Percentiles rank a stretch among this genome's conserved stretches.
These are phyloP conservation scores for Pseudocercospora eumusae DNA, from an alignment of 2,329 filamentous ascomycete species.

Conservation along the genomic window DNA sequence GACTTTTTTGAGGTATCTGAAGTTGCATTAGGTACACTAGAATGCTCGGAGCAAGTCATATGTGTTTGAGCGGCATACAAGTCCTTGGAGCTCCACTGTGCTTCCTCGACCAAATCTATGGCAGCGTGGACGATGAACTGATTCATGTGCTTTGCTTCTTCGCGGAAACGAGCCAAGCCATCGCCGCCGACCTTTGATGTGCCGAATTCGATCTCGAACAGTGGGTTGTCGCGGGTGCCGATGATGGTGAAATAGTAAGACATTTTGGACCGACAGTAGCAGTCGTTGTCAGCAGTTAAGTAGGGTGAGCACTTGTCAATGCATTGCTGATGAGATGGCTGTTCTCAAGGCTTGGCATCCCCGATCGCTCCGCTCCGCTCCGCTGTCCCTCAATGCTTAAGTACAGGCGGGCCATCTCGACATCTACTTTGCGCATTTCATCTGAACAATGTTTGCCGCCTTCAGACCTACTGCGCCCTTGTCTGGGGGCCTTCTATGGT, in stretches of 20 bases:
- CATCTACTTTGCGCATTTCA: neutral
- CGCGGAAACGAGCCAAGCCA: constrained; percentile 82
- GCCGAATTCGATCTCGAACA: constrained; percentile 96
- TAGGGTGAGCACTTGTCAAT: neutral
- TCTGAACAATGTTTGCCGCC: constrained; percentile 71
- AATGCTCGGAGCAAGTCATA: neutral
- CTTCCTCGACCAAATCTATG: constrained; percentile 92
- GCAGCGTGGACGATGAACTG: constrained; percentile 96
- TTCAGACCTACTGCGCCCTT: constrained; percentile 78
- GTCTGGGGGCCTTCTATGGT: constrained; percentile 81
- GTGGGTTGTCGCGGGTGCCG: constrained; percentile 89
- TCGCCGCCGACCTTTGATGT: constrained; percentile 95
- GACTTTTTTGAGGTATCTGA: constrained; percentile 91
- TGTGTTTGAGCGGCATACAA: constrained; percentile 59
- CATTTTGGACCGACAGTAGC: constrained; percentile 56
- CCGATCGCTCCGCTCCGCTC: constrained; percentile 18
- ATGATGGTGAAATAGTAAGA: constrained; percentile 99
- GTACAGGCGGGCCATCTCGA: too few relatives aligned
- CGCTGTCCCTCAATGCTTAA: constrained; percentile 10
- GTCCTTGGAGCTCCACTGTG: constrained; percentile 85
- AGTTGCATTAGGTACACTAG: neutral
- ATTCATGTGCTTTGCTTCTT: constrained; percentile 89
- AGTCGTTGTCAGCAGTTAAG: neutral
- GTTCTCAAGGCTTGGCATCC: too few relatives aligned
- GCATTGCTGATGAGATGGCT: neutral